Percentiles rank a stretch among this genome's conserved stretches.
These are phyloP conservation scores for Centrapalus pauciflorus DNA, from an alignment of 129 eudicot genomes.

Conservation along the genomic window DNA sequence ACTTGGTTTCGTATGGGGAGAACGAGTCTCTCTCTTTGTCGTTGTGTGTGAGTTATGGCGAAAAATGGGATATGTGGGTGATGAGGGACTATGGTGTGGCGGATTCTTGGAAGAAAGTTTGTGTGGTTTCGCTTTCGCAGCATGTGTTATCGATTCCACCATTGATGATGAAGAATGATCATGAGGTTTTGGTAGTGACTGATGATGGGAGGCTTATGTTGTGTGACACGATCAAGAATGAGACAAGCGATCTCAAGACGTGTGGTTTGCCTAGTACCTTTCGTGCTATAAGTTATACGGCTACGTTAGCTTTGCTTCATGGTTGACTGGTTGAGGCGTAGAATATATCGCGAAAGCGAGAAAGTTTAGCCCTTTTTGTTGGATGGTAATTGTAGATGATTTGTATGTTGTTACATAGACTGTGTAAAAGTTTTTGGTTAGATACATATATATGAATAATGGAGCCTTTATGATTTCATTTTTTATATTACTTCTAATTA, in stretches of 20 bases:
- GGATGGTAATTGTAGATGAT: neutral
- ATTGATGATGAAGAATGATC: slow-evolving; percentile 16
- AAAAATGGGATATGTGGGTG: slow-evolving; percentile 41
- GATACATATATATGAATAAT: neutral
- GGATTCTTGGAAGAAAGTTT: slow-evolving; percentile 39
- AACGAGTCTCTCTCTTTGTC: slow-evolving; percentile 22
- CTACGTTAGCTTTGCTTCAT: slow-evolving; percentile 43
- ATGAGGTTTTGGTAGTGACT: slow-evolving; percentile 27
- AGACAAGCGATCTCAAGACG: slow-evolving; percentile 20
- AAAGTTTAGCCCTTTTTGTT: neutral
- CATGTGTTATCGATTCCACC: slow-evolving; percentile 22
- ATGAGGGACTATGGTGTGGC: slow-evolving; percentile 37
- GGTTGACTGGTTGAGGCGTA: slow-evolving; percentile 6
- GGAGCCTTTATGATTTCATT: slow-evolving; percentile 27
- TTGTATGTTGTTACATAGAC: neutral
- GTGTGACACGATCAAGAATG: slow-evolving; percentile 24
- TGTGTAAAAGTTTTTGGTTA: neutral
- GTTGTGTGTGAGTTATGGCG: slow-evolving; percentile 22
- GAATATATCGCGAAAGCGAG: neutral
- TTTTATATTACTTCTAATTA: slow-evolving; percentile 70
- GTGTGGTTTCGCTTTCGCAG: slow-evolving; percentile 24
- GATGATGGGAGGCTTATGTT: slow-evolving; percentile 28
- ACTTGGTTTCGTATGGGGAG: slow-evolving; percentile 22
- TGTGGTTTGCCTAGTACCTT: slow-evolving; percentile 28
- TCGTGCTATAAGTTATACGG: slow-evolving; percentile 20